Evolutionary conservation across 805 yeast species (phyloP), one percentile per base, ranked within the genome.

Genomic region (Metschnikowia kunwiensis): DNA sequence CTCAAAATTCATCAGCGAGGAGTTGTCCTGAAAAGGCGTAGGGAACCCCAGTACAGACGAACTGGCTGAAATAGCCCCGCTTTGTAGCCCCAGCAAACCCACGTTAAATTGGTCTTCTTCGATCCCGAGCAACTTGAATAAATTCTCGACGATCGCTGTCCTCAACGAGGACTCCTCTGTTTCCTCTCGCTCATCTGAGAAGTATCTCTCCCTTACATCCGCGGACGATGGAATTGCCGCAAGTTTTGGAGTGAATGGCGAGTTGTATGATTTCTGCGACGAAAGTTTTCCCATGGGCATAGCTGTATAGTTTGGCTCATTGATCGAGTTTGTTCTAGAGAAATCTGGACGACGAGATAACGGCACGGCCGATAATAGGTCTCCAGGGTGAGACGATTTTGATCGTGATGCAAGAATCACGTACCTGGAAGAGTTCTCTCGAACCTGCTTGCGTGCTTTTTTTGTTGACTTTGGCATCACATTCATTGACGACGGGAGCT

Each of bases 341-440:
- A 53, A 58, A 30, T 55, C 57, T 2, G 65, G 51, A 38, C 52
- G 55, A 35, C 82, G 63, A 1, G 82, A 71, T 6, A 84, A 56
- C 1, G 95, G 93, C 1, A 82, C 95, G 36, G 82, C 84, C 0
- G 95, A 83, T 8, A 88, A 61, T 34, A 88, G 65, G 54, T 87
- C 95, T 19, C 96, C 96, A 0, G 96, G 95, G 51, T 83, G 86
- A 12, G 80, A 64, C 4, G 75, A 61, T 35, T 74, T 64, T 4
- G 55, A 72, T 32, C 80, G 63, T 1, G 84, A 70, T 17, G 72
- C 75, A 23, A 82, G 60, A 4, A 63, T 53, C 13, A 68, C 73
- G 29, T 65, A 58, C 61, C 75, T 44, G 5, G 70, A 62, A 1
- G 61, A 44, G 34, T 27, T 36, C 28, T 43, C 41, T 5, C 42